These are phyloP conservation scores for Colletotrichum karsti DNA, from an alignment of 2,329 filamentous ascomycete species.

Conservation along the genomic window DNA sequence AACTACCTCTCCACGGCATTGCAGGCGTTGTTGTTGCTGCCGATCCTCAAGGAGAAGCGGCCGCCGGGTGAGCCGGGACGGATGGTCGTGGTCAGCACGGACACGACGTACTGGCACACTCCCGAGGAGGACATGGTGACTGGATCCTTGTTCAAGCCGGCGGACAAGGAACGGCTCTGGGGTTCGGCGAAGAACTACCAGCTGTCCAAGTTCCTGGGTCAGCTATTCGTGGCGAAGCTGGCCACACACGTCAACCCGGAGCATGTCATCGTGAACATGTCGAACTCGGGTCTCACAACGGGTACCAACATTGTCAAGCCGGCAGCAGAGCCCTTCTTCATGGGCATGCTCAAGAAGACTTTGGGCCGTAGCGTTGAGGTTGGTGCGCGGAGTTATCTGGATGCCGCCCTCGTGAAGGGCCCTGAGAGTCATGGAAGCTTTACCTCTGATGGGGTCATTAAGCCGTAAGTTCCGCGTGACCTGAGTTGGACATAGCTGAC, in stretches of 20 bases:
- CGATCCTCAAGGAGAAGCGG: constrained; percentile 30
- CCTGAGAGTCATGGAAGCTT: constrained; percentile 58
- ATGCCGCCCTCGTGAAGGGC: constrained; percentile 53
- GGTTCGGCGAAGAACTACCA: constrained; percentile 34
- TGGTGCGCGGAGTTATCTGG: constrained; percentile 54
- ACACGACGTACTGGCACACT: constrained; percentile 30
- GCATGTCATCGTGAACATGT: constrained; percentile 54
- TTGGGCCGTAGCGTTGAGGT: constrained; percentile 40
- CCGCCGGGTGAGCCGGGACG: constrained; percentile 31
- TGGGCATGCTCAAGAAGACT: constrained; percentile 33
- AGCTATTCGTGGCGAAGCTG: constrained; percentile 46
- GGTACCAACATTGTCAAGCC: constrained; percentile 50
- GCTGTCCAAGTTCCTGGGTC: constrained; percentile 40
- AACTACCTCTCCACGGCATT: constrained; percentile 38
- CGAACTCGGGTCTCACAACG: constrained; percentile 52
- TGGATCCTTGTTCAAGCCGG: constrained; percentile 35
- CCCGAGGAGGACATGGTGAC: constrained; percentile 34
- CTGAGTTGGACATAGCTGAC: background rate
- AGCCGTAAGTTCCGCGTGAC: constrained; percentile 46
- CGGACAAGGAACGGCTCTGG: constrained; percentile 39
- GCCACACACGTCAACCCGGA: constrained; percentile 45
- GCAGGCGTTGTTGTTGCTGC: constrained; percentile 32
- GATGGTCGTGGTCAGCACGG: constrained; percentile 42
- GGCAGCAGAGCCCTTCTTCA: constrained; percentile 25
- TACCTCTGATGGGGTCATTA: constrained; percentile 53